Evolutionary conservation across 176 grass and related monocot genomes (phyloP), one percentile per base, ranked within the genome.

Genomic region (Elaeis guineensis): DNA sequence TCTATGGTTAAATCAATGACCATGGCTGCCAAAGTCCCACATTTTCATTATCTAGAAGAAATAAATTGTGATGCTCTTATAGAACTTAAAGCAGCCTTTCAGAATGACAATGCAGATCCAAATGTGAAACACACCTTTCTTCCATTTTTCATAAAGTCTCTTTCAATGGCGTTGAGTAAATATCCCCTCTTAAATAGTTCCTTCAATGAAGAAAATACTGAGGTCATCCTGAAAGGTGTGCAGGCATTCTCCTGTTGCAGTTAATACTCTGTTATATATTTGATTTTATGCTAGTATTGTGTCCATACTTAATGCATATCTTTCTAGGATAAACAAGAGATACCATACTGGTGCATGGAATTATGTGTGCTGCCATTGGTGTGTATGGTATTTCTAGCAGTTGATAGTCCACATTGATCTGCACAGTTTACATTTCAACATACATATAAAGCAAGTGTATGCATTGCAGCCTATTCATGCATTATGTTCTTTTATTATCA

Each of bases 41-140:
- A 97, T 74, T 91, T 91, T 70, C 87, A 97, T 69, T 97, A 83
- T 80, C 69, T 97, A 18, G 92, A 97, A 63, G 92, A 97, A 82
- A 88, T 97, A 76, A 91, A 91, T 64, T 97, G 78, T 66, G 73
- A 84, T 91, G 66, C 86, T 64, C 83, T 97, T 70, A 26, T 91
- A 51, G 20, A 88, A 64, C 72, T 97, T 49, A 97, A 97, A 73
- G 35, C 66, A 19, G 55, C 24, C 51, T 97, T 97, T 67, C 75
- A 91, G 59, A 91, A 75, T 25, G 81, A 77, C 53, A 97, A 88
- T 56, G 91, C 79, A 23, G 92, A 88, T 77, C 73, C 80, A 29
- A 88, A 55, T 71, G 71, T 97, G 52, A 97, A 91, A 76, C 87
- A 91, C 64, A 89, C 92, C 1, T 91, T 88, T 75, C 83, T 97